These are phyloP conservation scores for Amylostereum areolatum DNA, from an alignment of 1,284 basidiomycete species.

Conservation along the genomic window DNA sequence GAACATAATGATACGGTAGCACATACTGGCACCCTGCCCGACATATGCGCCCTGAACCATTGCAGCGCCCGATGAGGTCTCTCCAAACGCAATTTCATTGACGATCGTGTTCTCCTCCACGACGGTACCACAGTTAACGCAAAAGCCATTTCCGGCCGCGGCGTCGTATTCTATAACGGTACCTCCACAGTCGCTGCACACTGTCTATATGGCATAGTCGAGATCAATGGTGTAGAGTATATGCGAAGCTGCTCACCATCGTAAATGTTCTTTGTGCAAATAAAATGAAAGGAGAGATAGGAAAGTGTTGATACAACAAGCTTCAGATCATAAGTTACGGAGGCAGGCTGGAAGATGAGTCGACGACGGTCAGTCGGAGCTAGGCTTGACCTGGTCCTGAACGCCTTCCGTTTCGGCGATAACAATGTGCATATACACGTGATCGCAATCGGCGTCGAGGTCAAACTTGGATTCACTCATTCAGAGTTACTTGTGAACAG, in stretches of 20 bases:
- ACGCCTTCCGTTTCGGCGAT: no score
- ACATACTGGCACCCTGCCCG: slow-evolving; percentile 87
- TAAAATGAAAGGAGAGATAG: no score
- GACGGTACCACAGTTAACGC: slow-evolving; percentile 81
- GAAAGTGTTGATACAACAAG: no score
- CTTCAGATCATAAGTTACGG: no score
- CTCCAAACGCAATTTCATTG: slow-evolving; percentile 86
- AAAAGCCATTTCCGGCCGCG: slow-evolving; percentile 79
- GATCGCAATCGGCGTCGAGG: no score
- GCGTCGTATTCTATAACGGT: slow-evolving; percentile 79
- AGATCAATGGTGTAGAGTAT: not conserved
- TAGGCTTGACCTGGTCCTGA: no score
- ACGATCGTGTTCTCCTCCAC: slow-evolving; percentile 95
- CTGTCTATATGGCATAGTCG: slow-evolving; percentile 27
- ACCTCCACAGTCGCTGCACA: slow-evolving; percentile 69
- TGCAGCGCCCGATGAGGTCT: slow-evolving; percentile 87
- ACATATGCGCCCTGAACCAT: slow-evolving; percentile 96
- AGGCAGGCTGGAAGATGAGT: no score
- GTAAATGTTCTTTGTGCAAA: not conserved
- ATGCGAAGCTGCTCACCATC: not conserved
- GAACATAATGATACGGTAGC: not conserved
- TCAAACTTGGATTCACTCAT: no score
- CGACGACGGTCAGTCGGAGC: no score
- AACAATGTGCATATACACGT: no score
- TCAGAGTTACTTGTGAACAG: no score